Evolutionary conservation across 1,284 basidiomycete genomes (phyloP), one percentile per base, ranked within the genome.

Genomic region (Apiotrichum gamsii): DNA sequence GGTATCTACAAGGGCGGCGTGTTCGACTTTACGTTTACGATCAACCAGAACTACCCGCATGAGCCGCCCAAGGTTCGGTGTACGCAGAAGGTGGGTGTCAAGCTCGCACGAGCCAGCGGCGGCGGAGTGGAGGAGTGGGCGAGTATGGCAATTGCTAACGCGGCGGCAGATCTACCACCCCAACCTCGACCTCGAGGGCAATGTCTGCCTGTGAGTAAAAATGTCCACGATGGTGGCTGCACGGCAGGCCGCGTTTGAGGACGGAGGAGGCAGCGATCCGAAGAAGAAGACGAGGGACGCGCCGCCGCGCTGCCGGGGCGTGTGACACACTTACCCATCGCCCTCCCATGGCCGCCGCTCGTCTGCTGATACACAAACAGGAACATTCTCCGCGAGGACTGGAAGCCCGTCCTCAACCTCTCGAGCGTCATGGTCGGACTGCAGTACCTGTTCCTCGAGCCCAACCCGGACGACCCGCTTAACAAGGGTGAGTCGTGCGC

Each of bases 21-120:
- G 18, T 99, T 97, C 78, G 75, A 79, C 49, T 99, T 99, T 76
- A 90, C 87, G 24, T 93, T 99, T 72, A 80, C 80, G 52, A 96
- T 98, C 80, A 95, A 90, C 76, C 84, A 83, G 70, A 97, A 95
- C 75, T 99, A 99, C 74, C 95, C 95, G 36, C 95, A 99, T 72
- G 94, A 98, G 62, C 90, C 94, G 48, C 95, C 95, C 61, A 98
- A 96, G 74, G 95, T 99, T 74, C 93, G 95, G 70, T 97, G 94
- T 75, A 84, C 83, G 45, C 90, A 93, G 70, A 96, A 85, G 64
- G 93, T 93, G 62, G 47, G 82, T 69, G 19, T 9, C 15, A 39
- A 4, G 10, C 3, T 9, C 9, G 18, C n/a, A n/a, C n/a, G n/a
- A n/a, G n/a, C n/a, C n/a, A n/a, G n/a, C n/a, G n/a, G n/a, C n/a